Conservation (phyloP, 441 rosid genomes). For the Macaranga tanarius region DNA sequence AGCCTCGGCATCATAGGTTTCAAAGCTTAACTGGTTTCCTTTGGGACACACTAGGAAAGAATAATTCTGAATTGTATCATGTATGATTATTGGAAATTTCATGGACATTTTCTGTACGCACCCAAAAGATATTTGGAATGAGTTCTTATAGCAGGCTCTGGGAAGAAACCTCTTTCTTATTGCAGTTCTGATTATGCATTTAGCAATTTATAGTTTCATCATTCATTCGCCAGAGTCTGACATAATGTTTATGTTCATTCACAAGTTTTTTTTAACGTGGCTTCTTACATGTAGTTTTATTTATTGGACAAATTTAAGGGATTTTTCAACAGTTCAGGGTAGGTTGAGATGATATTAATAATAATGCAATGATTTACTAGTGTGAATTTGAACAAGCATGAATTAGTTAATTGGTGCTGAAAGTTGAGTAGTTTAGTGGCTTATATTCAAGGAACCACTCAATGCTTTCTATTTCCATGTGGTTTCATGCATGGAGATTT, state of each 20-base stretch:
- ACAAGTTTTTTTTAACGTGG: not conserved
- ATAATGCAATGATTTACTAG: too few relatives aligned
- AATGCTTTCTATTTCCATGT: too few relatives aligned
- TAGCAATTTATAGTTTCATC: not conserved
- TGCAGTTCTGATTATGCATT: not conserved
- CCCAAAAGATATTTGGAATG: slow-evolving; percentile 6
- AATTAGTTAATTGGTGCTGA: too few relatives aligned
- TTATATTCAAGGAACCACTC: too few relatives aligned
- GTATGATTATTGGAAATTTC: not conserved
- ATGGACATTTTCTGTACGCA: not conserved
- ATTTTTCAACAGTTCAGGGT: too few relatives aligned
- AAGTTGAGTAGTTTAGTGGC: too few relatives aligned
- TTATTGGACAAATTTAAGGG: too few relatives aligned
- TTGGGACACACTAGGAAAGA: not conserved
- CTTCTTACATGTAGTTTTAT: too few relatives aligned
- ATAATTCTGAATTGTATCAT: not conserved
- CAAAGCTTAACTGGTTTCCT: slow-evolving; percentile 5
- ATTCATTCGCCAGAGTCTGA: not conserved
- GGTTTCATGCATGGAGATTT: not conserved
- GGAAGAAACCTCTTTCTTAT: not conserved
- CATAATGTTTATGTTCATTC: not conserved
- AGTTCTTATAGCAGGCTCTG: not conserved
- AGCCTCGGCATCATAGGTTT: slow-evolving; percentile 10
- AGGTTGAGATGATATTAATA: too few relatives aligned
- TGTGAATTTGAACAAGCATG: too few relatives aligned